Evolutionary conservation across 2,329 filamentous ascomycete genomes (phyloP).

Genomic region (Sclerotinia trifoliorum): DNA sequence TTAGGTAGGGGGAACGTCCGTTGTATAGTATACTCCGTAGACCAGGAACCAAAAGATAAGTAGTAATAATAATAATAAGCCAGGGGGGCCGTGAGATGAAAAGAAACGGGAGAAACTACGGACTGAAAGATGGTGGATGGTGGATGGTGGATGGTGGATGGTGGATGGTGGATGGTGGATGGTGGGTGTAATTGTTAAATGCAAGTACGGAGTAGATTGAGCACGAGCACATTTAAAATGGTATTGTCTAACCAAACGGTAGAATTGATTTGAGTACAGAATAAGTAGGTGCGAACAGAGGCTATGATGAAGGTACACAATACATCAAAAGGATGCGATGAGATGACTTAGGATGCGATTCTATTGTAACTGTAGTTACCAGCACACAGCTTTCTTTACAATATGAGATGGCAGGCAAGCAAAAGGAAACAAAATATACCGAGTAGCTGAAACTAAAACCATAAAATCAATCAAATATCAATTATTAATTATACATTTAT

Average conservation of each 20-base stretch:
- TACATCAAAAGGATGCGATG: constrained; percentile 18
- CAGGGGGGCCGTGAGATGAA: constrained; percentile 8
- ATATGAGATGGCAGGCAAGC: background rate
- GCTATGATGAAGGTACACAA: background rate
- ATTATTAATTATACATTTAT: background rate
- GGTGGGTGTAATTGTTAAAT: background rate
- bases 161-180: no score
- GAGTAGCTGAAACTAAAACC: background rate
- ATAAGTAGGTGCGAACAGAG: background rate
- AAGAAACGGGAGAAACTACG: background rate
- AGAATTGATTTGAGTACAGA: background rate
- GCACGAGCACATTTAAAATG: constrained; percentile 7
- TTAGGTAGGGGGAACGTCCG: constrained; percentile 14
- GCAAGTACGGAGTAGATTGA: background rate
- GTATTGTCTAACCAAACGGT: constrained; percentile 10
- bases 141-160: no score
- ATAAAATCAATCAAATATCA: background rate
- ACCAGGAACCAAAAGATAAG: constrained; percentile 5
- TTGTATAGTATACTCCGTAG: no score
- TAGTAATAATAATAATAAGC: background rate
- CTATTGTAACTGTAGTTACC: background rate
- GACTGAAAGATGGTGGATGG: background rate
- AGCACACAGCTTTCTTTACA: background rate
- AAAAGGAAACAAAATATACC: constrained; percentile 3
- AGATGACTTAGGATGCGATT: background rate